Conservation (phyloP, 2,329 filamentous ascomycete genomes). For the Trichoderma polysporum region DNA sequence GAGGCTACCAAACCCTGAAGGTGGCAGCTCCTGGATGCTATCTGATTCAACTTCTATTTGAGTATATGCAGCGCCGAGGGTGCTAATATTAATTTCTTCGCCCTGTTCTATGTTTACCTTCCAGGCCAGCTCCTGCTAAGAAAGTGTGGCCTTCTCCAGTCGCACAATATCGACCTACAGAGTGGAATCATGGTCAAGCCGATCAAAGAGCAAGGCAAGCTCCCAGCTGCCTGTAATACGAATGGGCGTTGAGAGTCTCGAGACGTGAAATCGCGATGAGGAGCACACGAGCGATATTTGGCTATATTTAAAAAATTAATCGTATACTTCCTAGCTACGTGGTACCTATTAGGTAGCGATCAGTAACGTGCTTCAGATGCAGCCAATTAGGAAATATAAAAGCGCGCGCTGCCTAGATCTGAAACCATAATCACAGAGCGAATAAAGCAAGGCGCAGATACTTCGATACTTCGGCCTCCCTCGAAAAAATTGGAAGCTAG, state of each 20-base stretch:
- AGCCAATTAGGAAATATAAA: no score
- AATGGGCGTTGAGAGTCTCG: neutral
- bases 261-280: constrained; percentile 2
- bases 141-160: constrained; percentile 55
- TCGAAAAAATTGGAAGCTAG: no score
- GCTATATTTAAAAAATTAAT: no score
- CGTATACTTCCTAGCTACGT: no score
- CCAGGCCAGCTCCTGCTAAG: constrained; percentile 55
- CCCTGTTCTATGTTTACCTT: constrained; percentile 28
- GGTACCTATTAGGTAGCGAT: no score
- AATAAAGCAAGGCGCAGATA: no score
- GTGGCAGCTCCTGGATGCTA: neutral
- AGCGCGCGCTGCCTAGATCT: no score
- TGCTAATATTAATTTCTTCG: neutral
- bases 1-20: constrained; percentile 47
- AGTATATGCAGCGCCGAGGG: constrained; percentile 55
- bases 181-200: constrained; percentile 52
- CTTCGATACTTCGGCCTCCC: no score
- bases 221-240: constrained; percentile 39
- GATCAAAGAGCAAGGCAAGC: constrained; percentile 48
- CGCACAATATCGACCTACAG: constrained; percentile 48
- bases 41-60: constrained; percentile 29
- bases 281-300: constrained; percentile 1
- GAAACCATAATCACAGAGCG: no score
- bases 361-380: no score